Evolutionary conservation across 106 monocot genomes (phyloP).

Genomic region (Allium fistulosum): DNA sequence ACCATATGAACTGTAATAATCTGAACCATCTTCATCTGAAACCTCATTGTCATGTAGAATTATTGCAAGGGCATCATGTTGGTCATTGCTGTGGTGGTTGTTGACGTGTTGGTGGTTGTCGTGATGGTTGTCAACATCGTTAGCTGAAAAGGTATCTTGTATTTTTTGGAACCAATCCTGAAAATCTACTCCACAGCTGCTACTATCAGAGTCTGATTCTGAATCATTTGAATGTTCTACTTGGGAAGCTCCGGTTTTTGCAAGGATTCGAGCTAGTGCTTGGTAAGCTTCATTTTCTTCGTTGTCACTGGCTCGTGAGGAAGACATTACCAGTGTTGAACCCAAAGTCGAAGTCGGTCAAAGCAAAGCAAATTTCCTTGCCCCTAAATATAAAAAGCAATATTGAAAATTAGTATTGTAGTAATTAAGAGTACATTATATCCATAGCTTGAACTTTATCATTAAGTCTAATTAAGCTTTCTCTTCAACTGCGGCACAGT

Average conservation of each 20-base stretch:
- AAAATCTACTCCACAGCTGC: constrained; percentile 21
- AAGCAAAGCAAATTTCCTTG: no score
- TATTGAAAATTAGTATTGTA: no score
- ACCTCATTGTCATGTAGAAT: background rate
- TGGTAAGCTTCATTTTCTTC: constrained; percentile 43
- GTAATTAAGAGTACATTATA: no score
- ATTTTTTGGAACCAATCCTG: constrained; percentile 44
- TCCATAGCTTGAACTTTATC: no score
- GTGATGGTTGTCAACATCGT: background rate
- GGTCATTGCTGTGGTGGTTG: no score
- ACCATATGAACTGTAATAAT: constrained; percentile 41
- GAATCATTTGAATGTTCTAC: background rate
- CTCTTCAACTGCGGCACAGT: no score
- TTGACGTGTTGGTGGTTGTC: background rate
- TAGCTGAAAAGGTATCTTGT: constrained; percentile 30
- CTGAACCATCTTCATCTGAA: constrained; percentile 50
- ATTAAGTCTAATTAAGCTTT: no score
- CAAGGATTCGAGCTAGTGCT: constrained; percentile 39
- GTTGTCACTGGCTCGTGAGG: constrained; percentile 15
- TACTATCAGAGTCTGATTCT: constrained; percentile 17
- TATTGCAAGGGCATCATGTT: no score
- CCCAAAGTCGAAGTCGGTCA: no score
- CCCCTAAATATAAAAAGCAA: no score
- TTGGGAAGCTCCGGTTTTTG: constrained; percentile 22
- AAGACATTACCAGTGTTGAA: background rate